A percentile compares a stretch with the other conserved stretches of the same genome.
Evolutionary conservation across 768 basidiomycete genomes (phyloP).

Genomic region (Trametes cubensis): DNA sequence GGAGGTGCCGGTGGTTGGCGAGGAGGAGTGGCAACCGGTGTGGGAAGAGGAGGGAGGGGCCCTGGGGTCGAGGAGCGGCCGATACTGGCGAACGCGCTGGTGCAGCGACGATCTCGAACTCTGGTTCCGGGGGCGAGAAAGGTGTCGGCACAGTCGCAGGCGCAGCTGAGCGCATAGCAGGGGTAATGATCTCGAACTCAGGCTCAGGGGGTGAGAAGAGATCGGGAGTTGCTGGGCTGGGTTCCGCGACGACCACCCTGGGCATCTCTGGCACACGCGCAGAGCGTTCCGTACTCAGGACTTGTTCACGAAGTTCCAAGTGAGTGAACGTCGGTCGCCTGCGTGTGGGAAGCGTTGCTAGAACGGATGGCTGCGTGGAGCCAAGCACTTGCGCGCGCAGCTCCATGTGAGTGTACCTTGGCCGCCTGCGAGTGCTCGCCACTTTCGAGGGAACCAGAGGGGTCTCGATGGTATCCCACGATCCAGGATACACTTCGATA

Average conservation of each 20-base stretch:
- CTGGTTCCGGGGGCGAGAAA: constrained; percentile 14
- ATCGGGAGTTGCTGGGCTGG: constrained; percentile 7
- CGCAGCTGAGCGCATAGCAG: constrained; percentile 2
- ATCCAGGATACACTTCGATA: constrained; percentile 33
- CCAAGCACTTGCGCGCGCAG: constrained; percentile 16
- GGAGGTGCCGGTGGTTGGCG: neutral
- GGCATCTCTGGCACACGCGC: neutral
- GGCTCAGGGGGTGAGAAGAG: constrained; percentile 14
- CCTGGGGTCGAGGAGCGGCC: neutral
- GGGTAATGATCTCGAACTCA: constrained; percentile 10
- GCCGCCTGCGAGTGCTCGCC: neutral
- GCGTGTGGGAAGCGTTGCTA: neutral
- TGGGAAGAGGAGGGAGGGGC: neutral
- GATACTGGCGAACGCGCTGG: constrained; percentile 1
- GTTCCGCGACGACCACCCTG: neutral
- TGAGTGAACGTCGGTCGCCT: constrained; percentile 23
- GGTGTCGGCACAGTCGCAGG: neutral
- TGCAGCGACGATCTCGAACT: constrained; percentile 19
- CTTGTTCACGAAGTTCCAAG: constrained; percentile 27
- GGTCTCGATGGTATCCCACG: neutral
- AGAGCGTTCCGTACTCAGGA: neutral
- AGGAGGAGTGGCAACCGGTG: neutral
- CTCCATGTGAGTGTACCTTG: constrained; percentile 28
- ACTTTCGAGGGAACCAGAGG: no score
- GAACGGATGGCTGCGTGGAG: neutral